phyloP scores from a whole-genome alignment of 2,329 filamentous ascomycete species.

The Sclerotinia glacialis region DNA sequence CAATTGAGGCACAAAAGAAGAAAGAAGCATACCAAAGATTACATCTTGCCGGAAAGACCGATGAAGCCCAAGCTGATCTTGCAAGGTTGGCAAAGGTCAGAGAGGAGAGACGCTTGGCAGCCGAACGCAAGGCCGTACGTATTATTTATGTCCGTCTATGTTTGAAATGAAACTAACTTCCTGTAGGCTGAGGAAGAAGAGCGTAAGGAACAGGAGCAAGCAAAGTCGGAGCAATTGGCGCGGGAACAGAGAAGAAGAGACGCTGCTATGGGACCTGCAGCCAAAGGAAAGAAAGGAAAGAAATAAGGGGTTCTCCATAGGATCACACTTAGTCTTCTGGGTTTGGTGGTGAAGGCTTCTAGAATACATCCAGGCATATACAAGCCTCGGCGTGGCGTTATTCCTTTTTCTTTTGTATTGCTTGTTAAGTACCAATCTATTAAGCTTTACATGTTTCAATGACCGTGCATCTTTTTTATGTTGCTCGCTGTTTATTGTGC shows the following conservation, averaged over 20 bases:
- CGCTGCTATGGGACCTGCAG: constrained; percentile 32
- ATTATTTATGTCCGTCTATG: neutral
- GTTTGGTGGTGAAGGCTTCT: constrained; percentile 7
- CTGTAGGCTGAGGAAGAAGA: constrained; percentile 42
- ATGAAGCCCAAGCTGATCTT: constrained; percentile 87
- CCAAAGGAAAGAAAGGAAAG: constrained; percentile 20
- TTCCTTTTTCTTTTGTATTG: neutral
- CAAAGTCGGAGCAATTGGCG: constrained; percentile 48
- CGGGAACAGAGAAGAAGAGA: constrained; percentile 45
- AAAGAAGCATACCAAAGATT: constrained; percentile 89
- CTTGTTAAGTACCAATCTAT: neutral
- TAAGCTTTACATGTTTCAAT: neutral
- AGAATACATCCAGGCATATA: neutral
- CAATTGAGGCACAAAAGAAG: constrained; percentile 79
- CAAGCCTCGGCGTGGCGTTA: neutral
- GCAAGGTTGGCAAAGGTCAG: constrained; percentile 78
- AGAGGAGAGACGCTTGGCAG: constrained; percentile 82
- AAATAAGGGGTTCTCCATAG: constrained; percentile 3
- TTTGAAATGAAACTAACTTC: constrained; percentile 26
- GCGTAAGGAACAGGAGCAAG: constrained; percentile 41
- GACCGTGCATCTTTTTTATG: neutral
- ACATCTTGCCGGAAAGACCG: constrained; percentile 93
- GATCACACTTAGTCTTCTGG: neutral
- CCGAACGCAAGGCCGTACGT: constrained; percentile 75
- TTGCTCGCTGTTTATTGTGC: neutral